phyloP scores from a whole-genome alignment of 2,329 filamentous ascomycete genomes.

The Chalara sp. region DNA sequence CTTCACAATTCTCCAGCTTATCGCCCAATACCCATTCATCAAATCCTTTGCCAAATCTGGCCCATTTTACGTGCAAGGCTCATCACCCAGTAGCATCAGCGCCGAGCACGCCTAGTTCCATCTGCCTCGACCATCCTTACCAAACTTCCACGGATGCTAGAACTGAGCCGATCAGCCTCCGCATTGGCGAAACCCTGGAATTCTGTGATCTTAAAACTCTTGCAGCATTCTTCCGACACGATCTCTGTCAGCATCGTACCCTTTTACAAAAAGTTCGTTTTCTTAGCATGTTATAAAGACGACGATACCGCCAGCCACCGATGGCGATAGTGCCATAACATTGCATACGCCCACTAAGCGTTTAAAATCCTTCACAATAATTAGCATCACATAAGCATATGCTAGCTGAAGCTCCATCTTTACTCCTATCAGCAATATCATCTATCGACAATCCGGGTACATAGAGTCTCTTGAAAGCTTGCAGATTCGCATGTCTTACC shows the following conservation, averaged over 20 bases:
- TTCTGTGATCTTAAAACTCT: constrained; percentile 8
- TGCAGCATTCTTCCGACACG: constrained; percentile 9
- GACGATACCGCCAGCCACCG: background rate
- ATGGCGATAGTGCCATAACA: constrained; percentile 1
- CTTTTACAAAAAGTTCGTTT: too few species aligned
- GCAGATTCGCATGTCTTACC: constrained; percentile 7
- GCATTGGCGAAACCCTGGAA: constrained; percentile 9
- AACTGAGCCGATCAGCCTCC: constrained; percentile 6
- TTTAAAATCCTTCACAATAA: constrained; percentile 10
- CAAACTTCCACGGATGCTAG: background rate
- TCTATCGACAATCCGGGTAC: too few species aligned
- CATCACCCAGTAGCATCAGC: background rate
- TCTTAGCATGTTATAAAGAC: too few species aligned
- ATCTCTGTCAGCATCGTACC: background rate
- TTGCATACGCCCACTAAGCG: constrained; percentile 10
- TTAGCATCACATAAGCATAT: constrained; percentile 1
- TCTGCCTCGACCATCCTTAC: background rate
- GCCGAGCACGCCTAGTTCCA: background rate
- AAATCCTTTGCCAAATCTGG: too few species aligned
- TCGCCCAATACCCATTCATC: too few species aligned
- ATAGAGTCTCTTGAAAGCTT: background rate
- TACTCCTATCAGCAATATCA: too few species aligned
- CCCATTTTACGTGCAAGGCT: background rate
- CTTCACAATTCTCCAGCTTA: too few species aligned
- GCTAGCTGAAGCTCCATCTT: too few species aligned